Evolutionary conservation across 495 filamentous ascomycete species (phyloP).

Genomic region (Aspergillus incahuasiensis): DNA sequence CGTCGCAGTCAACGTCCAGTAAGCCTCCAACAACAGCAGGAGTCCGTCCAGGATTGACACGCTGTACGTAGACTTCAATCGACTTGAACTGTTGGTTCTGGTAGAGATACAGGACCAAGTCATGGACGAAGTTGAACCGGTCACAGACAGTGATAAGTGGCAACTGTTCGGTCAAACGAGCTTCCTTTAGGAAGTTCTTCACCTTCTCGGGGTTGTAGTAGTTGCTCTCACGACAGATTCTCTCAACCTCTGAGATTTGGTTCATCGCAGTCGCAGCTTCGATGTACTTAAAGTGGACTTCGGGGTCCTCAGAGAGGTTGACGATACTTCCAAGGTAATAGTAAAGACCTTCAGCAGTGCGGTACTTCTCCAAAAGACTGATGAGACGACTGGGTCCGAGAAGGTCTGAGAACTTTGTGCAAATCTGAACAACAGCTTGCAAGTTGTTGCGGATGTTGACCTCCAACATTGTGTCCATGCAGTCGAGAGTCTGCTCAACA

Average conservation of each 20-base stretch:
- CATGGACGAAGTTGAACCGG: constrained; percentile 96
- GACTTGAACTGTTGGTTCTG: constrained; percentile 99
- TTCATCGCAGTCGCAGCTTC: constrained; percentile 90
- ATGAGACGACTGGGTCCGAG: constrained; percentile 87
- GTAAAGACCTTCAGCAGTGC: constrained; percentile 93
- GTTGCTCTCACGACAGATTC: constrained; percentile 93
- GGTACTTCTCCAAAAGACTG: constrained; percentile 93
- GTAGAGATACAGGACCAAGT: constrained; percentile 94
- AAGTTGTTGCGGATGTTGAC: constrained; percentile 96
- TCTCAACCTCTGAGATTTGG: constrained; percentile 92
- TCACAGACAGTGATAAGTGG: constrained; percentile 99
- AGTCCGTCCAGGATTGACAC: constrained; percentile 89
- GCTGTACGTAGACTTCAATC: constrained; percentile 99
- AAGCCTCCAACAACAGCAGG: constrained; percentile 92
- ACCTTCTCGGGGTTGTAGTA: constrained; percentile 95
- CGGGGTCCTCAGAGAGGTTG: constrained; percentile 90
- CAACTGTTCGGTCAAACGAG: constrained; percentile 83
- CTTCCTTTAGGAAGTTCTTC: constrained; percentile 99
- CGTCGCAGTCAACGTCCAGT: constrained; percentile 97
- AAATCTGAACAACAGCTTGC: constrained; percentile 87
- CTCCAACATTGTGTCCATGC: constrained; percentile 92
- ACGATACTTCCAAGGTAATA: constrained; percentile 98
- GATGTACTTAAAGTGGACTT: constrained; percentile 99
- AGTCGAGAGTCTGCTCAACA: constrained; percentile 90
- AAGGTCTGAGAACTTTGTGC: constrained; percentile 96